Evolutionary conservation across 371 early-diverging fungal genomes (phyloP).

Genomic region (Amoeboaphelidium occidentale): DNA sequence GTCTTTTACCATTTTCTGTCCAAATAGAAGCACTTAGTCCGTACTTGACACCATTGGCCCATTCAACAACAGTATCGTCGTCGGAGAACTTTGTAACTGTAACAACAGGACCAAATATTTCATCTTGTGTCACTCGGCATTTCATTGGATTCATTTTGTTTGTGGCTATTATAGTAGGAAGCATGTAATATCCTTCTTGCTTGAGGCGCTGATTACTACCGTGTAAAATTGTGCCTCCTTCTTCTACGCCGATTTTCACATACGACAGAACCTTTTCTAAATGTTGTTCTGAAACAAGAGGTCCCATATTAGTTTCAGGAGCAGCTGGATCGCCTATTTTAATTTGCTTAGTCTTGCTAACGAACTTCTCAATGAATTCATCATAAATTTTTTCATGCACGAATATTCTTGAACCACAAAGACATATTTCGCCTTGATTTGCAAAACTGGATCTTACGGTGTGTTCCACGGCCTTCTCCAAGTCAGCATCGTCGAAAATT

Average conservation of each 20-base stretch:
- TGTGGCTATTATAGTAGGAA: too few species aligned
- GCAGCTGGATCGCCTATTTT: conserved; percentile 34
- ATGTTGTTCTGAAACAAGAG: conserved; percentile 31
- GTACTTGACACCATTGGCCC: conserved; percentile 42
- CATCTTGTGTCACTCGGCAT: conserved; percentile 34
- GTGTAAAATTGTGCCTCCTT: conserved; percentile 29
- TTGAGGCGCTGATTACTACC: conserved; percentile 10
- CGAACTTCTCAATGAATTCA: conserved; percentile 22
- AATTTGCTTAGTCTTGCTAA: conserved; percentile 15
- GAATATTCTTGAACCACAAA: conserved; percentile 36
- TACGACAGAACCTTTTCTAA: conserved; percentile 37
- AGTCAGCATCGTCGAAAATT: conserved; percentile 40
- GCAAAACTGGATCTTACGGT: conserved; percentile 26
- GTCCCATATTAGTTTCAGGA: conserved; percentile 25
- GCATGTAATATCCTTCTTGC: too few species aligned
- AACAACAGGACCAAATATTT: conserved; percentile 66
- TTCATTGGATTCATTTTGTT: not conserved
- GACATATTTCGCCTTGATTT: conserved; percentile 46
- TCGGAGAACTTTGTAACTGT: conserved; percentile 39
- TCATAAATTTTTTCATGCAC: conserved; percentile 32
- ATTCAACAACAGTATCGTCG: conserved; percentile 33
- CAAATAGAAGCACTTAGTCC: conserved; percentile 57
- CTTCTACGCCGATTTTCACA: conserved; percentile 29
- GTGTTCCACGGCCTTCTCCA: conserved; percentile 26
- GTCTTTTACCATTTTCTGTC: conserved; percentile 30